Percentiles rank a stretch among this genome's conserved stretches.
These are phyloP conservation scores for Kazachstania viticola DNA, from an alignment of 805 yeast species.

Conservation along the genomic window DNA sequence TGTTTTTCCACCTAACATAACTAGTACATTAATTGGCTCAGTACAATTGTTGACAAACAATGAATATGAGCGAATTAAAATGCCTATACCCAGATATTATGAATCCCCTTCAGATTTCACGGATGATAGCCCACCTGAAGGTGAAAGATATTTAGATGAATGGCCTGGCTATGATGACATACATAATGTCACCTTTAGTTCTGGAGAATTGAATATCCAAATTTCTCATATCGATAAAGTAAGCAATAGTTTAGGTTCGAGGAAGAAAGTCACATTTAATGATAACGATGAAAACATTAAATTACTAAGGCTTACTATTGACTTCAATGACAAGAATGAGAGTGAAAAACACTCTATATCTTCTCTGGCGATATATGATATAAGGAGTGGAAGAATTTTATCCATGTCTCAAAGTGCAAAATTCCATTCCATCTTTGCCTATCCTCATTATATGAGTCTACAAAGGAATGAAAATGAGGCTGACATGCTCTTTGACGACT, in stretches of 20 bases:
- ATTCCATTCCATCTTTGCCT: slow-evolving; percentile 47
- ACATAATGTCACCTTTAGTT: slow-evolving; percentile 21
- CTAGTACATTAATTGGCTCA: slow-evolving; percentile 37
- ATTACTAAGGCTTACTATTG: slow-evolving; percentile 27
- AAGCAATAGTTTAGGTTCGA: slow-evolving; percentile 8
- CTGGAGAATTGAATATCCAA: slow-evolving; percentile 18
- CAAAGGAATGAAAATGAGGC: slow-evolving; percentile 34
- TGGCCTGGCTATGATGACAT: slow-evolving; percentile 14
- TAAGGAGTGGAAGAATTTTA: slow-evolving; percentile 50
- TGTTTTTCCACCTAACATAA: slow-evolving; percentile 33
- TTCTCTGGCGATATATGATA: slow-evolving; percentile 54
- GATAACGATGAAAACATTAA: slow-evolving; percentile 30
- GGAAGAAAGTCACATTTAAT: slow-evolving; percentile 18
- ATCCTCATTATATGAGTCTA: slow-evolving; percentile 38
- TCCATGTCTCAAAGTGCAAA: slow-evolving; percentile 52
- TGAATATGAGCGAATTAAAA: slow-evolving; percentile 10
- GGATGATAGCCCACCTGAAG: slow-evolving; percentile 17
- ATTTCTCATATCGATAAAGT: slow-evolving; percentile 15
- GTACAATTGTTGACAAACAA: slow-evolving; percentile 22
- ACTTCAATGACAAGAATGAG: slow-evolving; percentile 35
- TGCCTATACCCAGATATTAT: slow-evolving; percentile 28
- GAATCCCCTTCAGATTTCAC: slow-evolving; percentile 20
- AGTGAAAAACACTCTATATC: slow-evolving; percentile 37
- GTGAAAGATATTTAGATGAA: slow-evolving; percentile 17
- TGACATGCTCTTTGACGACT: slow-evolving; percentile 30